phyloP scores from a whole-genome alignment of 495 filamentous ascomycete species.

The Antarctomyces pellizariae region DNA sequence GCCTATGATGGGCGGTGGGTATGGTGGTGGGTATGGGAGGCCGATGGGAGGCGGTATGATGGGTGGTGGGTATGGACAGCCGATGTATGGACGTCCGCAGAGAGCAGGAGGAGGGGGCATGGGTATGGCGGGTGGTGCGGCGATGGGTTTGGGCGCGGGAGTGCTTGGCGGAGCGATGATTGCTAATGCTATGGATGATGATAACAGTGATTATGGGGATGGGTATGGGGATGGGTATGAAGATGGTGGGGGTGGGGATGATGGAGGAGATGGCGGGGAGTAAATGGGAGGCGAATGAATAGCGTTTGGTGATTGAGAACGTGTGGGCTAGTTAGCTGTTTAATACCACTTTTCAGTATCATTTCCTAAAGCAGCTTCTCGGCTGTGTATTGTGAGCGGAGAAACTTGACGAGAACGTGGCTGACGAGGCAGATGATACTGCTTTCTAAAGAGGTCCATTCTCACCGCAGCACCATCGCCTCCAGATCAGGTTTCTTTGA shows the following conservation, averaged over 20 bases:
- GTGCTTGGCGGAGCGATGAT: slow-evolving; percentile 47
- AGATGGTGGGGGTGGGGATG: slow-evolving; percentile 24
- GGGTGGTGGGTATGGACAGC: slow-evolving; percentile 5
- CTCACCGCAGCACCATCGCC: too few species aligned
- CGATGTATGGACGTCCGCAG: slow-evolving; percentile 6
- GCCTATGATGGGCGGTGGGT: slow-evolving; percentile 13
- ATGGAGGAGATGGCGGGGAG: slow-evolving; percentile 13
- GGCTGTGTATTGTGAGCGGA: too few species aligned
- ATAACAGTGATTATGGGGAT: slow-evolving; percentile 27
- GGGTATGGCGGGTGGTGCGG: slow-evolving; percentile 44
- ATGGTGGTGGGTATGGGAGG: slow-evolving; percentile 15
- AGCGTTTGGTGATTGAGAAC: too few species aligned
- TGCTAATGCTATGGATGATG: slow-evolving; percentile 36
- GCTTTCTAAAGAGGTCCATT: too few species aligned
- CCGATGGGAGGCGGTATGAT: slow-evolving; percentile 1
- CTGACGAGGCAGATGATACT: too few species aligned
- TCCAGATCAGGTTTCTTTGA: too few species aligned
- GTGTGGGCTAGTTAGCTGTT: too few species aligned
- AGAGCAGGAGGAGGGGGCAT: slow-evolving; percentile 26
- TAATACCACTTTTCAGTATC: too few species aligned
- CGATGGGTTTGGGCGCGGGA: slow-evolving; percentile 55
- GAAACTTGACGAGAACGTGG: too few species aligned
- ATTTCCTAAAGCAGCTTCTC: too few species aligned
- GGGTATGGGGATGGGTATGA: slow-evolving; percentile 17
- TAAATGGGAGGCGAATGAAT: not conserved